phyloP scores from a whole-genome alignment of 169 alveolate genomes.

The Cryptosporidium felis region DNA sequence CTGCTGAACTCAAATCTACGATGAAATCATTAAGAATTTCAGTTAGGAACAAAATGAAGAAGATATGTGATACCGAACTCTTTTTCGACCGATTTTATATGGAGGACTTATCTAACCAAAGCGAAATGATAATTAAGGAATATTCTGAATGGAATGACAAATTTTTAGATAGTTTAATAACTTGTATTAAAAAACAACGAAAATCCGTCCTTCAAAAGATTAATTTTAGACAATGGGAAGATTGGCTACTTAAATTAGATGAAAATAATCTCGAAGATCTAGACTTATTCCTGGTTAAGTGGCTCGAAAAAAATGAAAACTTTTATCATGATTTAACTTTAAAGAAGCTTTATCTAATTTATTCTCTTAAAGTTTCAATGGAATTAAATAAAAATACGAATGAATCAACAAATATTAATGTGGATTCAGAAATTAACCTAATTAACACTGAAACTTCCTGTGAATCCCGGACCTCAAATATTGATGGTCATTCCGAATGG shows the following conservation, averaged over 20 bases:
- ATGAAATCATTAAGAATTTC: conserved; percentile 74
- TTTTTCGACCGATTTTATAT: conserved; percentile 2
- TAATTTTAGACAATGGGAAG: conserved; percentile 44
- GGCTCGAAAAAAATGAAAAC: conserved; percentile 8
- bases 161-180: background rate
- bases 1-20: conserved; percentile 67
- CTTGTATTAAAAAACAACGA: no score
- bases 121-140: conserved; percentile 3
- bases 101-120: background rate
- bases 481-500: conserved; percentile 81
- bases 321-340: background rate
- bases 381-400: no score
- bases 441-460: no score
- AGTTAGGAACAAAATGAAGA: conserved; percentile 71
- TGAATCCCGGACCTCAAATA: no score
- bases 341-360: conserved; percentile 8
- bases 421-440: no score
- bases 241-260: conserved; percentile 48
- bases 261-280: background rate
- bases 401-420: no score
- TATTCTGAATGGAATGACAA: conserved; percentile 2
- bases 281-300: conserved; percentile 17
- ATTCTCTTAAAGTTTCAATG: background rate
- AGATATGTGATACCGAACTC: conserved; percentile 12
- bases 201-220: background rate